Evolutionary conservation across 2,329 filamentous ascomycete species (phyloP), one percentile per base, ranked within the genome.

Genomic region (Apiospora saccharicola): DNA sequence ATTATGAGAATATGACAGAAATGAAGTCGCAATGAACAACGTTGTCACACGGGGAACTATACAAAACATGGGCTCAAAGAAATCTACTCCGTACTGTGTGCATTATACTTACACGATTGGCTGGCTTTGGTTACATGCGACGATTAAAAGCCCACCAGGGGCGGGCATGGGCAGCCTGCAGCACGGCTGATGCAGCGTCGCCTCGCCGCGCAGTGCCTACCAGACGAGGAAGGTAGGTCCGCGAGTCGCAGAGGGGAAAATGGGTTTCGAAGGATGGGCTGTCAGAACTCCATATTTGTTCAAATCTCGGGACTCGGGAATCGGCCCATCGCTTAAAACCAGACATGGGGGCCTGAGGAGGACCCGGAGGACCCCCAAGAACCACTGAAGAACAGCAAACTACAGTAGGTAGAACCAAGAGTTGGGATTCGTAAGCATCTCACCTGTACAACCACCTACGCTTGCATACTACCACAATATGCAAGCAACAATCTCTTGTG

Each of bases 281-380:
- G 37, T 37, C 10, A 37, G 5, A 64, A 34, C 3, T 37, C 22
- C 41, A 34, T 34, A n/a, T 19, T 34, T n/a, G 16, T n/a, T 12
- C 57, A n/a, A 41, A 41, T 64, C 57, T 64, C 57, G 57, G 57
- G 30, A n/a, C 57, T 64, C 57, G 57, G 57, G 34, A 64, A 64
- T 64, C 57, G 57, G 22, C 30, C 30, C 14, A 24, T 64, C 30
- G 53, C 19, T 41, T 41, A 64, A 14, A 64, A 64, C 12, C 4
- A 41, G 30, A 24, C 57, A 64, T 24, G 57, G 57, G 57, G 19
- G 22, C 57, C 57, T 64, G 57, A 34, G 53, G 57, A 37, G 19
- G 30, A 46, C 3, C 14, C 16, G 16, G 30, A 57, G 26, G 26
- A 22, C 57, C 34, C 57, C 30, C 19, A 34, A 64, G 53, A 24